phyloP scores from a whole-genome alignment of 2,329 filamentous ascomycete species.

The Phaeosphaeriaceae sp. region DNA sequence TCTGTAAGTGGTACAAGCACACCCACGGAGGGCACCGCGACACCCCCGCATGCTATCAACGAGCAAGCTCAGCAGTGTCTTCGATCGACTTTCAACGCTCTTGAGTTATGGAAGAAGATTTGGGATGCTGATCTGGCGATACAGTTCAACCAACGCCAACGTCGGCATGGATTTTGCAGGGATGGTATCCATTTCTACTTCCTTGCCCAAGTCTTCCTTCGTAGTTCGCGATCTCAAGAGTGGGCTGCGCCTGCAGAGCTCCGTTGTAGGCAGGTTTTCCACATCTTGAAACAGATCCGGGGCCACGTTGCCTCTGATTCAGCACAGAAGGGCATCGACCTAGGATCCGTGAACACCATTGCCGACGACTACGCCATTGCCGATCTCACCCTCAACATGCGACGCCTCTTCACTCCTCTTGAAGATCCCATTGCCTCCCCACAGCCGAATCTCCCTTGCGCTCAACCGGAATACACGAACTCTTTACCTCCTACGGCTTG shows the following conservation, averaged over 20 bases:
- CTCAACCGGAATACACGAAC: conserved; percentile 4
- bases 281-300: conserved; percentile 65
- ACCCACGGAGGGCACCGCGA: conserved; percentile 59
- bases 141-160: conserved; percentile 69
- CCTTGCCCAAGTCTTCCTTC: conserved; percentile 70
- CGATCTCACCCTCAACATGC: conserved; percentile 73
- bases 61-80: conserved; percentile 57
- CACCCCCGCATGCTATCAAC: conserved; percentile 52
- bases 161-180: conserved; percentile 71
- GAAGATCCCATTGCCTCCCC: conserved; percentile 25
- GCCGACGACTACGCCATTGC: conserved; percentile 69
- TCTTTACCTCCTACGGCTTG: background rate
- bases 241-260: conserved; percentile 64
- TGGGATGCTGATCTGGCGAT: conserved; percentile 74
- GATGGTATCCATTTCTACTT: conserved; percentile 78
- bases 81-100: conserved; percentile 57
- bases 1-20: conserved; percentile 59
- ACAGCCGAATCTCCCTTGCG: background rate
- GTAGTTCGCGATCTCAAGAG: conserved; percentile 62
- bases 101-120: conserved; percentile 74
- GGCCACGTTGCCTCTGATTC: conserved; percentile 68
- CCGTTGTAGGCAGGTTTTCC: conserved; percentile 66
- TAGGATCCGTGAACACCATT: conserved; percentile 72
- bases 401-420: conserved; percentile 70
- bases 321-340: conserved; percentile 68